These are phyloP conservation scores for Sarocladiaceae sp. DNA, from an alignment of 2,329 filamentous ascomycete species.

Conservation along the genomic window DNA sequence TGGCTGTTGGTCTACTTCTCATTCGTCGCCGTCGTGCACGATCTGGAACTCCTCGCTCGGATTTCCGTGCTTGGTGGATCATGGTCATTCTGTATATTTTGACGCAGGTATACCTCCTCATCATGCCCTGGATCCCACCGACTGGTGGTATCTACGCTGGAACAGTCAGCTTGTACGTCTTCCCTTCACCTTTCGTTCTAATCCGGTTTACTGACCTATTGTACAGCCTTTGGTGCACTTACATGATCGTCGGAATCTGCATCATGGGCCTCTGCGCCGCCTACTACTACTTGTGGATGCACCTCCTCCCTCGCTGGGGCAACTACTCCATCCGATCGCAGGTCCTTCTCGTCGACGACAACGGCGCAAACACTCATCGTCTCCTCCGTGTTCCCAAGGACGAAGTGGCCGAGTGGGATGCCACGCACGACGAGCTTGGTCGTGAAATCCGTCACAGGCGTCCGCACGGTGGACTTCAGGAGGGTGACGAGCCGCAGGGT, in stretches of 20 bases:
- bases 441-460: conserved; percentile 15
- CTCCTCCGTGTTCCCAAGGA: conserved; percentile 49
- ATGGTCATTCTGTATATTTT: conserved; percentile 56
- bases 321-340: conserved; percentile 53
- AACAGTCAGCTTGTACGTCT: conserved; percentile 51
- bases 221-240: conserved; percentile 56
- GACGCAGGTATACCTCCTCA: conserved; percentile 56
- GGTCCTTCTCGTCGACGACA: conserved; percentile 44
- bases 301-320: conserved; percentile 46
- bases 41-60: conserved; percentile 40
- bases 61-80: conserved; percentile 56
- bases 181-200: background rate
- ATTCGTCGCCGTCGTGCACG: conserved; percentile 51
- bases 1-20: conserved; percentile 54
- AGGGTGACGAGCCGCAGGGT: no score
- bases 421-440: conserved; percentile 48
- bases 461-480: background rate
- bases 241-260: conserved; percentile 59
- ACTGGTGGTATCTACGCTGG: conserved; percentile 53
- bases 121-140: conserved; percentile 71
- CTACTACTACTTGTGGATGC: conserved; percentile 58
- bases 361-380: conserved; percentile 37
- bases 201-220: background rate
- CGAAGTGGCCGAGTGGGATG: conserved; percentile 54
- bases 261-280: conserved; percentile 49